Percentiles rank a stretch among this genome's conserved stretches.
These are phyloP conservation scores for Acephala macrosclerotiorum DNA, from an alignment of 2,329 filamentous ascomycete species.

Conservation along the genomic window DNA sequence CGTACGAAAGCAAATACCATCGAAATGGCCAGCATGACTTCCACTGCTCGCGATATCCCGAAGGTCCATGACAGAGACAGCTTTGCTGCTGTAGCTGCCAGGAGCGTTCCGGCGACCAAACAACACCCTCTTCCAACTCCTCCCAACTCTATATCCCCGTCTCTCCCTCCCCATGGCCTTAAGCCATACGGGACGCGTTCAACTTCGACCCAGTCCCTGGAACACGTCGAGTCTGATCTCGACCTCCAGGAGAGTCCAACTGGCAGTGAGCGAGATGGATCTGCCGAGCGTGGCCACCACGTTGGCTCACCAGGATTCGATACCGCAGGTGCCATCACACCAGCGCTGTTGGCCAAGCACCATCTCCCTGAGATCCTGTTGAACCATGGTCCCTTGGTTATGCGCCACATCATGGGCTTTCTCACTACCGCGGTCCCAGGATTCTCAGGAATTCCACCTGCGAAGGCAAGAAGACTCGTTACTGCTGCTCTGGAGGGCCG, in stretches of 20 bases:
- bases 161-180: slow-evolving; percentile 81
- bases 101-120: slow-evolving; percentile 62
- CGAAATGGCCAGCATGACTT: slow-evolving; percentile 70
- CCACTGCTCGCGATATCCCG: slow-evolving; percentile 70
- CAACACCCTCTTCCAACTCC: slow-evolving; percentile 81
- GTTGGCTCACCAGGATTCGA: slow-evolving; percentile 59
- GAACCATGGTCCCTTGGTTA: slow-evolving; percentile 87
- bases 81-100: slow-evolving; percentile 76
- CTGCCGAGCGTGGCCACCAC: slow-evolving; percentile 27
- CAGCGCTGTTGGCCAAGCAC: slow-evolving; percentile 83
- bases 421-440: slow-evolving; percentile 92
- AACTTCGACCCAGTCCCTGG: slow-evolving; percentile 46
- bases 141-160: slow-evolving; percentile 93
- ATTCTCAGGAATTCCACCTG: slow-evolving; percentile 86
- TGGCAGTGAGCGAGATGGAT: slow-evolving; percentile 43
- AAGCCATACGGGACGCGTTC: slow-evolving; percentile 62
- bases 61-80: slow-evolving; percentile 69
- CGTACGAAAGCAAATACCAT: slow-evolving; percentile 38
- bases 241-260: slow-evolving; percentile 78
- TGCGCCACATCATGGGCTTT: slow-evolving; percentile 94
- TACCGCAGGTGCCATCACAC: slow-evolving; percentile 82
- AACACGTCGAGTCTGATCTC: slow-evolving; percentile 83
- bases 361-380: slow-evolving; percentile 91
- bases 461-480: slow-evolving; percentile 88
- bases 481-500: slow-evolving; percentile 91